phyloP scores from a whole-genome alignment of 208 protist genomes.

The Acanthamoeba lenticulata region DNA sequence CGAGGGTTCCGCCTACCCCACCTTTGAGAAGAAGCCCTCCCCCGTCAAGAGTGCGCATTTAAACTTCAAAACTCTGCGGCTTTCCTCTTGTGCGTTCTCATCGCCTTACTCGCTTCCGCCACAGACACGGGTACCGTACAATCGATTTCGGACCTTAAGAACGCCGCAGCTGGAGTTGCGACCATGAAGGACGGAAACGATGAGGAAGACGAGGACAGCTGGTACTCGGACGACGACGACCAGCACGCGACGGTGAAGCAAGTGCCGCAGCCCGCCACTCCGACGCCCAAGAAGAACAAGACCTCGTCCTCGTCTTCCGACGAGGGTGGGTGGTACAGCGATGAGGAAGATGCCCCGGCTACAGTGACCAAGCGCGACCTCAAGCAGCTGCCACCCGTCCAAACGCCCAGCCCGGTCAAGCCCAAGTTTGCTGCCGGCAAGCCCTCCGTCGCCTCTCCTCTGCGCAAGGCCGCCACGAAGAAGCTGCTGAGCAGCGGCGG shows the following conservation, averaged over 20 bases:
- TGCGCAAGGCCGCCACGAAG: background rate
- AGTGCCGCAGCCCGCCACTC: background rate
- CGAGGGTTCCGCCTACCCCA: conserved; percentile 24
- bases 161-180: background rate
- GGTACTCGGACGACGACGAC: conserved; percentile 50
- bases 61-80: background rate
- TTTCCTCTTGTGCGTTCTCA: background rate
- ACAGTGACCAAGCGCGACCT: conserved; percentile 14
- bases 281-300: background rate
- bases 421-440: background rate
- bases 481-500: background rate
- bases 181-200: background rate
- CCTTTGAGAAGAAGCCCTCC: conserved; percentile 44
- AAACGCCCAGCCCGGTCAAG: background rate
- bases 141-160: conserved; percentile 35
- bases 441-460: background rate
- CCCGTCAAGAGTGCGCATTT: background rate
- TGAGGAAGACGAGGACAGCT: conserved; percentile 33
- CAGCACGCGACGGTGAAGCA: background rate
- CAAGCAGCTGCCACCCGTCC: background rate
- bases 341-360: conserved; percentile 13
- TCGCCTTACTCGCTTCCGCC: background rate
- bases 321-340: conserved; percentile 56
- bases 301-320: background rate
- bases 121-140: background rate